A percentile compares a stretch with the other conserved stretches of the same genome.
phyloP scores from a whole-genome alignment of 1,284 basidiomycete species.

The Gymnopus androsaceus region DNA sequence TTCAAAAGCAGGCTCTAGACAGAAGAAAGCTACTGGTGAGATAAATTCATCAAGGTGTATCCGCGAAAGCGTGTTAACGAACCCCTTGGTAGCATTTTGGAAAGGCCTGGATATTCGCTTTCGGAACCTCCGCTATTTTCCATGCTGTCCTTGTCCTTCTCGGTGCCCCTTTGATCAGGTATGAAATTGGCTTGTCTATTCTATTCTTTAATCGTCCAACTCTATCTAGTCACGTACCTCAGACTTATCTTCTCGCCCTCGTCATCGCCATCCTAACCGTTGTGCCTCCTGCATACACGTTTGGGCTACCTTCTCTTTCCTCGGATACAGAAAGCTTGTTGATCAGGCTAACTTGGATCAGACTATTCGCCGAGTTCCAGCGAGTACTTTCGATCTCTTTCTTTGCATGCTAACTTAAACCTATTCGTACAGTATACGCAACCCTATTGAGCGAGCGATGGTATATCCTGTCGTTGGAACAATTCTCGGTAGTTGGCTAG shows the following conservation, averaged over 20 bases:
- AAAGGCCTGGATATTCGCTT: constrained; percentile 57
- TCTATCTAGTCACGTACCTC: constrained; percentile 44
- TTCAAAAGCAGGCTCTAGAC: constrained; percentile 44
- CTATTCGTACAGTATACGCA: constrained; percentile 51
- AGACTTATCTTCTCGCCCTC: constrained; percentile 70
- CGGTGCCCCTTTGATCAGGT: constrained; percentile 74
- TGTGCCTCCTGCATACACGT: constrained; percentile 68
- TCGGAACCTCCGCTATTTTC: constrained; percentile 48
- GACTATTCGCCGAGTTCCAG: constrained; percentile 80
- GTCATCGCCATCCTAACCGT: constrained; percentile 69
- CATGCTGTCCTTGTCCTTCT: constrained; percentile 63
- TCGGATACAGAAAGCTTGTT: constrained; percentile 44
- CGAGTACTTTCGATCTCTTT: constrained; percentile 42
- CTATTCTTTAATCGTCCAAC: no score
- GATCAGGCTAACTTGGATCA: constrained; percentile 64
- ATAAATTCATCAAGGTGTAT: constrained; percentile 6
- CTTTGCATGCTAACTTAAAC: constrained; percentile 5
- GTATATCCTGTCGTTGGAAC: constrained; percentile 82
- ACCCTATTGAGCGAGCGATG: constrained; percentile 71
- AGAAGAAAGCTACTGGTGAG: constrained; percentile 41
- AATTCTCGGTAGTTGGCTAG: constrained; percentile 75
- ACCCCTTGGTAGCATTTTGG: constrained; percentile 39
- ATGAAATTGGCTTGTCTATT: constrained; percentile 24
- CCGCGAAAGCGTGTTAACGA: not conserved
- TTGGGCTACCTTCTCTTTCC: constrained; percentile 62